Conservation (phyloP, 371 early-diverging fungal genomes). For the Capillidium heterosporum region DNA sequence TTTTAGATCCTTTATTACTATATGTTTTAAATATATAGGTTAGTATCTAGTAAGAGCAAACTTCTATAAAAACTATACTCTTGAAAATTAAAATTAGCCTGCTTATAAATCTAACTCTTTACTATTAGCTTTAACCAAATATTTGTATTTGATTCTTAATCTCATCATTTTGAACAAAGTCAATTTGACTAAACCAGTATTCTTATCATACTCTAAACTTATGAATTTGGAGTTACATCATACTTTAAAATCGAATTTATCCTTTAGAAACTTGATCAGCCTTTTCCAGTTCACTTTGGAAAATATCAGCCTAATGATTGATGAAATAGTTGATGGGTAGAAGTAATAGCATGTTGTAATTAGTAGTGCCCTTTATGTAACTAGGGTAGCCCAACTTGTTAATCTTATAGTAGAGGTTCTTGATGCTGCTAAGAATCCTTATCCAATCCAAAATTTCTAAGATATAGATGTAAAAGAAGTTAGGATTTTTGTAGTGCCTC, state of each 20-base stretch:
- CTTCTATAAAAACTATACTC: not conserved
- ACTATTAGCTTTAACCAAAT: not conserved
- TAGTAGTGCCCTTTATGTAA: too few relatives aligned
- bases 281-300: not conserved
- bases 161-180: not conserved
- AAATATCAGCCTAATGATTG: not conserved
- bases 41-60: not conserved
- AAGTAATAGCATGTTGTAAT: too few relatives aligned
- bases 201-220: not conserved
- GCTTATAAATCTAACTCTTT: not conserved
- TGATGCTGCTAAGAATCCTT: not conserved
- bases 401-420: not conserved
- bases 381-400: too few relatives aligned
- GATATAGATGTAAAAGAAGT: not conserved
- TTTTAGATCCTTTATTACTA: not conserved
- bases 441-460: constrained; percentile 1
- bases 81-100: not conserved
- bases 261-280: not conserved
- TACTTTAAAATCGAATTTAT: not conserved
- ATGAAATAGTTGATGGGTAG: too few relatives aligned
- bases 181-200: not conserved
- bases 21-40: too few relatives aligned
- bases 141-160: not conserved
- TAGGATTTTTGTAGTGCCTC: not conserved
- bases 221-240: not conserved